Percentiles rank a stretch among this genome's conserved stretches.
Conservation (phyloP, 352 stramenopile species). For the Globisporangium camurandrum region DNA sequence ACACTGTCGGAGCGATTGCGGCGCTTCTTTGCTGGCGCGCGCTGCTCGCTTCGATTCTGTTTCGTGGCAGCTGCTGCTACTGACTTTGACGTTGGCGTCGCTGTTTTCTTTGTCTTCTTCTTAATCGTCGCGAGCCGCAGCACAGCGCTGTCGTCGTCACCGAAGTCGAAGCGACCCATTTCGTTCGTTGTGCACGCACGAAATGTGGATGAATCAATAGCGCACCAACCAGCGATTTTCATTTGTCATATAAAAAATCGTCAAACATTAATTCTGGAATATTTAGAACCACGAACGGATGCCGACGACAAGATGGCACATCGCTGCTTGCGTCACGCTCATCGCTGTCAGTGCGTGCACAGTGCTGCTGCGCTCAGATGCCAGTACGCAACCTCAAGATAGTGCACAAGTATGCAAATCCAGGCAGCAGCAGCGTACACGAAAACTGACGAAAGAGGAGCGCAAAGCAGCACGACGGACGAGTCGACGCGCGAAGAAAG, state of each 20-base stretch:
- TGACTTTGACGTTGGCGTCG: too few relatives aligned
- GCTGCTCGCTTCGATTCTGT: background rate
- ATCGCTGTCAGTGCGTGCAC: conserved; percentile 8
- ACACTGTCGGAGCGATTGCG: conserved; percentile 26
- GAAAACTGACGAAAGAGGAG: conserved; percentile 9
- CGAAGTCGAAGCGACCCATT: too few relatives aligned
- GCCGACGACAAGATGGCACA: background rate
- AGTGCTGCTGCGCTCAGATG: background rate
- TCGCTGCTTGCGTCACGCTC: conserved; percentile 5
- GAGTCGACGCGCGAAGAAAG: conserved; percentile 25
- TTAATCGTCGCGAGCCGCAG: conserved; percentile 5
- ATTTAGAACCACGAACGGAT: background rate
- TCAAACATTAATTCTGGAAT: too few relatives aligned
- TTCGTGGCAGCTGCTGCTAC: too few relatives aligned
- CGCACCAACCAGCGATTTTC: too few relatives aligned
- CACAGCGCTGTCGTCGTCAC: background rate
- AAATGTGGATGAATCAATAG: too few relatives aligned
- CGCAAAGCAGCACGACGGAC: conserved; percentile 7
- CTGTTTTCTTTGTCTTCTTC: conserved; percentile 1
- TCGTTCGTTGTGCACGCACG: too few relatives aligned
- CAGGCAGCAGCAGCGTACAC: background rate
- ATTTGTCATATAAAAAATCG: too few relatives aligned
- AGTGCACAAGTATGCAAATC: background rate
- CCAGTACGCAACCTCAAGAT: too few relatives aligned
- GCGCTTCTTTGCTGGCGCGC: conserved; percentile 19